Percentiles rank a stretch among this genome's conserved stretches.
Evolutionary conservation across 1,284 basidiomycete species (phyloP).

Genomic region (Leccinum variabile): DNA sequence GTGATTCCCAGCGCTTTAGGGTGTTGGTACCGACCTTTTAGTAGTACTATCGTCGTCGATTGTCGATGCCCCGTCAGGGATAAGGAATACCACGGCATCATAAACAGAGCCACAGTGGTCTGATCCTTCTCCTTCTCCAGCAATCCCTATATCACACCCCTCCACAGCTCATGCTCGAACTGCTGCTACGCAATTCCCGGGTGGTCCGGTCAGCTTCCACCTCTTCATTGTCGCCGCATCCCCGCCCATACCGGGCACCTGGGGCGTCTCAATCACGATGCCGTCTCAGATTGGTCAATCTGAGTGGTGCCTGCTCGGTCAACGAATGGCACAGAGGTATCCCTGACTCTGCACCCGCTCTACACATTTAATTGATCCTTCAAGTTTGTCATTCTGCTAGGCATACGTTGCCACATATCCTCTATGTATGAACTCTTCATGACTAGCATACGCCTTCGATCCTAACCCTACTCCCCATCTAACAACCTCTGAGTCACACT

Average conservation of each 20-base stretch:
- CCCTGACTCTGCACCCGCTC: conserved; percentile 11
- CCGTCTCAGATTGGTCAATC: conserved; percentile 30
- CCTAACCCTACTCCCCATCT: conserved; percentile 5
- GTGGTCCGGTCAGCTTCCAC: conserved; percentile 46
- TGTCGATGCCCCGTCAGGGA: too few species aligned
- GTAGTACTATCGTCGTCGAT: too few species aligned
- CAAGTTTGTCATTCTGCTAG: conserved; percentile 38
- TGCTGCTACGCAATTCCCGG: conserved; percentile 34
- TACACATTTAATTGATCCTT: conserved; percentile 18
- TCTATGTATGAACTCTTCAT: conserved; percentile 51
- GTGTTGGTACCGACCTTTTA: too few species aligned
- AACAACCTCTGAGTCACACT: conserved; percentile 19
- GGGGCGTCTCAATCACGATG: conserved; percentile 23
- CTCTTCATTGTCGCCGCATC: conserved; percentile 58
- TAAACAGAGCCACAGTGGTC: conserved; percentile 49
- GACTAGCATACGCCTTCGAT: conserved; percentile 46
- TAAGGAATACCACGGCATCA: conserved; percentile 19
- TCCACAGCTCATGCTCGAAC: conserved; percentile 31
- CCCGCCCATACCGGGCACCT: conserved; percentile 41
- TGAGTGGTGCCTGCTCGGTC: conserved; percentile 44
- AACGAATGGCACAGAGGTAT: conserved; percentile 52
- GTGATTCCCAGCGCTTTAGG: too few species aligned
- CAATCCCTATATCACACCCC: not conserved
- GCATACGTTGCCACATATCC: conserved; percentile 50
- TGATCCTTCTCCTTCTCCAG: conserved; percentile 9